Percentiles rank a stretch among this genome's conserved stretches.
phyloP scores from a whole-genome alignment of 192 early-diverging fungal genomes.

The Rhizophagus sp. region DNA sequence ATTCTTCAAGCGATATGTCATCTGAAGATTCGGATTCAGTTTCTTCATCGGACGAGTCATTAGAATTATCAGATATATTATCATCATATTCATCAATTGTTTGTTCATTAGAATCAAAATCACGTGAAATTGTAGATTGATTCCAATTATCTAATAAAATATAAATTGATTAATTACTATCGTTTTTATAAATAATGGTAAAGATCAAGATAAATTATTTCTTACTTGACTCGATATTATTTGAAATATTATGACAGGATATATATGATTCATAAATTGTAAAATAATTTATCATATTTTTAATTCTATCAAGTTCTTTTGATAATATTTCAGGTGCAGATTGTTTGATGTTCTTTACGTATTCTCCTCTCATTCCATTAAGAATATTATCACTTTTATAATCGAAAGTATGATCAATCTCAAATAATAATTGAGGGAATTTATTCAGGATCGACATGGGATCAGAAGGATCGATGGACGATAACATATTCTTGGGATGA shows the following conservation, averaged over 20 bases:
- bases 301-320: background rate
- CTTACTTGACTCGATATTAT: background rate
- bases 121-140: background rate
- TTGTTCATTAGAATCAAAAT: too few species aligned
- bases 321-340: background rate
- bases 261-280: background rate
- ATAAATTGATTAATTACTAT: background rate
- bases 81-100: too few species aligned
- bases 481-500: background rate
- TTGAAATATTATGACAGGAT: background rate
- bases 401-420: background rate
- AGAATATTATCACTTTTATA: background rate
- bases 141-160: background rate
- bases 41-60: background rate
- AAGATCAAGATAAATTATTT: background rate
- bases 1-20: background rate
- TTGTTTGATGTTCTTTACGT: background rate
- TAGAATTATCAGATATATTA: background rate
- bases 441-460: background rate
- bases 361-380: background rate
- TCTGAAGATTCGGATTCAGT: background rate
- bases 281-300: background rate
- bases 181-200: background rate
- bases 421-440: background rate
- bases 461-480: background rate